Conservation (phyloP, 2,329 filamentous ascomycete genomes). For the Claviceps arundinis region DNA sequence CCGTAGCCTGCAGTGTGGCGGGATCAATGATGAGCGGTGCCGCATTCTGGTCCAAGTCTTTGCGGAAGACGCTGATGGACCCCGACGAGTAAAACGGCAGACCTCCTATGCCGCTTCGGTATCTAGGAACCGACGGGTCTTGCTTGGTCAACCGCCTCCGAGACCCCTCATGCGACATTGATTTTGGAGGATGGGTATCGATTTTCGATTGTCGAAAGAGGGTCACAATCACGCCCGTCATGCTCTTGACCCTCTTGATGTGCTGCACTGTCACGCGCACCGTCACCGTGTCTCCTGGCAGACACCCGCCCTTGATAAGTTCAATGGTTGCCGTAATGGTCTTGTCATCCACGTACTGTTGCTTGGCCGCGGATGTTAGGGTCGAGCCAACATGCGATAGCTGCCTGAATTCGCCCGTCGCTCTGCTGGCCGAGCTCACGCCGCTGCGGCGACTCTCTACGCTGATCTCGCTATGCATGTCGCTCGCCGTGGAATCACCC, state of each 20-base stretch:
- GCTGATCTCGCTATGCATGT: conserved; percentile 55
- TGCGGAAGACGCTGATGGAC: conserved; percentile 85
- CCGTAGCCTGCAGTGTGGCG: conserved; percentile 57
- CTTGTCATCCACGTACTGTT: conserved; percentile 44
- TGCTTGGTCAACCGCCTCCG: conserved; percentile 62
- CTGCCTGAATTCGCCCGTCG: conserved; percentile 22
- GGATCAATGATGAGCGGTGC: conserved; percentile 83
- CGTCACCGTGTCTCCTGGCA: conserved; percentile 73
- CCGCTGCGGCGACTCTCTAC: conserved; percentile 59
- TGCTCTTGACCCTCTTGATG: conserved; percentile 76
- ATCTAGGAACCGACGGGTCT: conserved; percentile 68
- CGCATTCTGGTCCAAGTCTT: conserved; percentile 82
- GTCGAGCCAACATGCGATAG: conserved; percentile 18
- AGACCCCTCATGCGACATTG: conserved; percentile 34
- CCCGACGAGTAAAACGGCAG: conserved; percentile 76
- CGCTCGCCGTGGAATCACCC: conserved; percentile 25
- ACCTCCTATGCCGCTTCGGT: conserved; percentile 72
- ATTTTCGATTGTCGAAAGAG: conserved; percentile 84
- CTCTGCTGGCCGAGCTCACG: conserved; percentile 48
- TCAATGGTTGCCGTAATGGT: conserved; percentile 82
- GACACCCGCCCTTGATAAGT: conserved; percentile 65
- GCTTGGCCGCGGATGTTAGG: conserved; percentile 22
- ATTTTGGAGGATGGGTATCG: conserved; percentile 53
- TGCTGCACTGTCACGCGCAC: conserved; percentile 75
- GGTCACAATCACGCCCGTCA: conserved; percentile 86